These are phyloP conservation scores for Cystofilobasidium capitatum DNA, from an alignment of 768 basidiomycete species.

Conservation along the genomic window DNA sequence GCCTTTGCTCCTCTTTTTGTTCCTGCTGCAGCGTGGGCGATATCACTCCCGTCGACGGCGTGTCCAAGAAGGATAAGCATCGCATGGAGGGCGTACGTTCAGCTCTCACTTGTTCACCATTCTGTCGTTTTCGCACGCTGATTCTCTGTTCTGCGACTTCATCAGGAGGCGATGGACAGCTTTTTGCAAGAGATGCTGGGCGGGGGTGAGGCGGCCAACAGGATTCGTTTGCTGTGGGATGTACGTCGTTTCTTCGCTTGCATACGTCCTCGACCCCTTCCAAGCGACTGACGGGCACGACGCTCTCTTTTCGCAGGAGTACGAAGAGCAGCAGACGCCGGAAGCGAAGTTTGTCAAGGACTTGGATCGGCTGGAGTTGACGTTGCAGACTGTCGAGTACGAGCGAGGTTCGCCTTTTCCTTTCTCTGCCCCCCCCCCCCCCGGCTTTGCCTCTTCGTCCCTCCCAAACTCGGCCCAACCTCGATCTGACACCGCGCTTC, in stretches of 20 bases:
- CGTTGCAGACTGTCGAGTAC: constrained; percentile 40
- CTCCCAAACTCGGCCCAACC: not conserved
- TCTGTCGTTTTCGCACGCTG: not conserved
- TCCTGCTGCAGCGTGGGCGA: constrained; percentile 61
- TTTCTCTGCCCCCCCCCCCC: not conserved
- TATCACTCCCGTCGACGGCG: constrained; percentile 79
- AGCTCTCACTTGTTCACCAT: not conserved
- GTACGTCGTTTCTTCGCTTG: constrained; percentile 40
- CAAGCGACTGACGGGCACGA: not conserved
- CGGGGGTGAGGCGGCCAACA: constrained; percentile 55
- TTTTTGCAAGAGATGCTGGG: constrained; percentile 87
- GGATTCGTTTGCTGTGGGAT: constrained; percentile 62
- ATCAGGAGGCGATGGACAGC: constrained; percentile 77
- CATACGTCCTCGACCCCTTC: not conserved
- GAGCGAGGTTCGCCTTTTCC: constrained; percentile 36
- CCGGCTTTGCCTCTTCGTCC: not conserved
- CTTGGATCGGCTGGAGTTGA: constrained; percentile 39
- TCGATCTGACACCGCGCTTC: not conserved
- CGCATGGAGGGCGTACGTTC: constrained; percentile 57
- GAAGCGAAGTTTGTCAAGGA: constrained; percentile 83
- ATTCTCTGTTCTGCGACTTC: not conserved
- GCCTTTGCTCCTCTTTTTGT: not conserved
- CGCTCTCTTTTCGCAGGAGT: constrained; percentile 52
- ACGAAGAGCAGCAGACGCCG: constrained; percentile 60
- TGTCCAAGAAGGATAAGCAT: constrained; percentile 69